Base-by-base conservation (phyloP, 2,329 filamentous ascomycete genomes). In the Arthrobotrys entomopaga region DNA sequence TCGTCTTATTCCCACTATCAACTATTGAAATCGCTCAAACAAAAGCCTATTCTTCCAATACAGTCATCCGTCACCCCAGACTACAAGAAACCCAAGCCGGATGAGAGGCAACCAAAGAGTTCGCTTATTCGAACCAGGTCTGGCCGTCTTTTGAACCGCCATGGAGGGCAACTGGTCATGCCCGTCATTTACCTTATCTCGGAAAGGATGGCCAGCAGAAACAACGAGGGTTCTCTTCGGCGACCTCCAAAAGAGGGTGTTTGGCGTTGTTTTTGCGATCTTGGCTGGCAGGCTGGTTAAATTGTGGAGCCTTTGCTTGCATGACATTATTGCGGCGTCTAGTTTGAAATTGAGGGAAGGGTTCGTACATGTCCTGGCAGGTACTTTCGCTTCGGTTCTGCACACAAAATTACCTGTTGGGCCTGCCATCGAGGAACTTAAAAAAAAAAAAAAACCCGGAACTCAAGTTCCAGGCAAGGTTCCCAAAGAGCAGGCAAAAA, bases 131-230 rank as follows among this genome's bases (percentile, higher is more conserved):
- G 56, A 43, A 66, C 50, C 65, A 38, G 54, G 65, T 60, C 6
- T 63, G 61, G 29, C 34, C 60, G 54, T 16, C 60, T 64, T 50
- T 70, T 66, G 54, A 66, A 73, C 61, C 61, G 61, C 61, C 34
- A 65, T 53, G 48, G 34, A 42, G 40, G 40, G 58, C 24, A 63
- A 64, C 26, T 58, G 61, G 61, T 73, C 69, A 73, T 61, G 54
- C 61, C 42, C 57, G 61, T 52, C 56, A 73, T 66, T 65, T 56
- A 73, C 56, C 69, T 66, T 73, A 73, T 73, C 69, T 65, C 69
- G 69, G 69, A 63, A 73, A 52, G 58, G 69, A 66, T 59, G 56
- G 48, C 54, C 67, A 64, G 61, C 53, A 72, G 34, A 69, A 69
- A 53, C 49, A 56, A 40, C 65, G 52, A 52, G 65, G 57, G 29